A percentile compares a stretch with the other conserved stretches of the same genome.
These are phyloP conservation scores for Miamiensis avidus DNA, from an alignment of 169 alveolate genomes.

Conservation along the genomic window DNA sequence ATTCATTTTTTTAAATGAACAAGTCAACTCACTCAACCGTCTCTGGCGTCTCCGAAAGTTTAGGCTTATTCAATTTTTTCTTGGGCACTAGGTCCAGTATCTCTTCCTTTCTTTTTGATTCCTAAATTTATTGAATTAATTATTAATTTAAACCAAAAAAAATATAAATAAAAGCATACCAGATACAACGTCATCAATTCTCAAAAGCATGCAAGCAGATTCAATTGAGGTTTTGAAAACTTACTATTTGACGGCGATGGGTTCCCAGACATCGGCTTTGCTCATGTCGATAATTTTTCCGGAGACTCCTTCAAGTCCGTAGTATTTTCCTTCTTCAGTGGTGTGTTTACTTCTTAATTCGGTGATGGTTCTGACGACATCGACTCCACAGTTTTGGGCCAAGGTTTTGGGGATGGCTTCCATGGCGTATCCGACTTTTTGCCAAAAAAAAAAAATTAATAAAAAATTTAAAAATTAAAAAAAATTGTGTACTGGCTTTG, in stretches of 20 bases:
- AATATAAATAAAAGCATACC: constrained; percentile 35
- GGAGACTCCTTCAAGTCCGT: constrained; percentile 82
- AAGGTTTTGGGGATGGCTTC: constrained; percentile 99
- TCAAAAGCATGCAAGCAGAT: constrained; percentile 78
- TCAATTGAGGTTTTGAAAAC: constrained; percentile 82
- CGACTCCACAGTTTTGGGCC: constrained; percentile 98
- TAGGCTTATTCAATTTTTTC: background rate
- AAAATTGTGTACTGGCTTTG: constrained; percentile 80
- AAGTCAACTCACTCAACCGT: constrained; percentile 7
- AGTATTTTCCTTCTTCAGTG: constrained; percentile 59
- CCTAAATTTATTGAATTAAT: constrained; percentile 8
- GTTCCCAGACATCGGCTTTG: constrained; percentile 78
- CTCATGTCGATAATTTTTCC: constrained; percentile 77
- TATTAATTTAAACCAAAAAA: constrained; percentile 40
- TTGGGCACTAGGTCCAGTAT: too few species aligned
- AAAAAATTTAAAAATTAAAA: background rate
- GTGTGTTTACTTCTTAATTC: constrained; percentile 83
- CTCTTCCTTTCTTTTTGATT: background rate
- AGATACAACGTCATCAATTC: constrained; percentile 86
- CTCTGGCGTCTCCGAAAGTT: constrained; percentile 28
- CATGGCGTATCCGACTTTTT: constrained; percentile 93
- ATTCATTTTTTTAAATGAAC: too few species aligned
- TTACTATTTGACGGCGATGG: constrained; percentile 81
- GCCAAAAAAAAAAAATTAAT: background rate
- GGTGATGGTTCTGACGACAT: constrained; percentile 88